These are phyloP conservation scores for Plantago elongata DNA, from an alignment of 257 asterid species.

Conservation along the genomic window DNA sequence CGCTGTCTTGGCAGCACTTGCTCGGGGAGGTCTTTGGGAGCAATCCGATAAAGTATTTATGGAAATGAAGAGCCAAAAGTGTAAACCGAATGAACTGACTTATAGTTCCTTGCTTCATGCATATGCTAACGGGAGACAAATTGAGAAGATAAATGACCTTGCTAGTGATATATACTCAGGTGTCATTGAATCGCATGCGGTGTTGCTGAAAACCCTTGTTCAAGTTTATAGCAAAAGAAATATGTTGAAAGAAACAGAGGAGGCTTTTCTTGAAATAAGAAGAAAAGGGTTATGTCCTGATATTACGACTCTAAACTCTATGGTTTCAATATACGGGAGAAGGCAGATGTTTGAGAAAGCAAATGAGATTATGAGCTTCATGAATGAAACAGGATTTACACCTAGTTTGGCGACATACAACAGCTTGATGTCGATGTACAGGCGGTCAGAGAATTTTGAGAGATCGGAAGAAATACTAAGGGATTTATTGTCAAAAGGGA, in stretches of 20 bases:
- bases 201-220: slow-evolving; percentile 77
- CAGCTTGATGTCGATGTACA: slow-evolving; percentile 81
- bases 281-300: slow-evolving; percentile 56
- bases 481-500: slow-evolving; percentile 53
- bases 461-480: slow-evolving; percentile 67
- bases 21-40: slow-evolving; percentile 86
- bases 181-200: slow-evolving; percentile 42
- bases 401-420: slow-evolving; percentile 79
- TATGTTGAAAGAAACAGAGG: slow-evolving; percentile 67
- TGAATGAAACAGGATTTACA: slow-evolving; percentile 57
- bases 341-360: slow-evolving; percentile 65
- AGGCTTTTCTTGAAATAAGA: slow-evolving; percentile 59
- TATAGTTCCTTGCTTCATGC: slow-evolving; percentile 92
- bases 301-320: slow-evolving; percentile 65
- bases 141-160: slow-evolving; percentile 52
- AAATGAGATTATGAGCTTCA: slow-evolving; percentile 52
- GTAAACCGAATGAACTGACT: slow-evolving; percentile 79
- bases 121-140: slow-evolving; percentile 76
- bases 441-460: slow-evolving; percentile 60
- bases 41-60: slow-evolving; percentile 82
- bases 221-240: slow-evolving; percentile 77
- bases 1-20: slow-evolving; percentile 81
- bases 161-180: slow-evolving; percentile 64
- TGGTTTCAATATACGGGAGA: slow-evolving; percentile 85
- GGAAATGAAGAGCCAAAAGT: slow-evolving; percentile 61